Evolutionary conservation across 139 green algal species (phyloP).

Genomic region (Deuterostichococcus epilithicus): DNA sequence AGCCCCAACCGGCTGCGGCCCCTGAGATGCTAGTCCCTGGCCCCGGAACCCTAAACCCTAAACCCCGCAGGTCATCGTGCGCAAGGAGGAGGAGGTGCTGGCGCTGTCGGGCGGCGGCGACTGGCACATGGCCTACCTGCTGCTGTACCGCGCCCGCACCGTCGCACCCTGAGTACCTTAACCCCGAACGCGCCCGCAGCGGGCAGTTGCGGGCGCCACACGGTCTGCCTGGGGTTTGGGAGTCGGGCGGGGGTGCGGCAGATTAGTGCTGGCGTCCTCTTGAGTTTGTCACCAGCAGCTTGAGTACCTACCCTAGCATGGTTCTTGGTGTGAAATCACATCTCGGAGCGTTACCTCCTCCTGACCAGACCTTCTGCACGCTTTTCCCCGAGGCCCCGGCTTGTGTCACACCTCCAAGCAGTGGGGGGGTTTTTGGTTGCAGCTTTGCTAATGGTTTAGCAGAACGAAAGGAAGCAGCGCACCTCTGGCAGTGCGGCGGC

Average conservation of each 20-base stretch:
- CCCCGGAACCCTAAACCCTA: neutral
- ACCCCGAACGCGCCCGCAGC: no score
- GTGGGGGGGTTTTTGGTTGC: neutral
- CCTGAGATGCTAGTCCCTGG: neutral
- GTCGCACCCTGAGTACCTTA: conserved; percentile 28
- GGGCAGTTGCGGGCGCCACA: no score
- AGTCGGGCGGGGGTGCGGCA: neutral
- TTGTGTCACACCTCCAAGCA: neutral
- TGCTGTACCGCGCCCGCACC: conserved; percentile 77
- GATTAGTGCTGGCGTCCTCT: no score
- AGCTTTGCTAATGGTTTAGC: neutral
- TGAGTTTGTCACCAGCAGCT: neutral
- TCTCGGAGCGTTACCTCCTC: no score
- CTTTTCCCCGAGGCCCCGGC: neutral
- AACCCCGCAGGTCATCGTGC: neutral
- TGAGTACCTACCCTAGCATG: neutral
- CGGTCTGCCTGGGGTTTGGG: neutral
- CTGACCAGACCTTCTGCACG: neutral
- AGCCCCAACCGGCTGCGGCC: neutral
- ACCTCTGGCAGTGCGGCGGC: conserved; percentile 73
- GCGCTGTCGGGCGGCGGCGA: conserved; percentile 87
- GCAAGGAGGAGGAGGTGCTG: conserved; percentile 87
- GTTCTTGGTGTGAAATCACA: neutral
- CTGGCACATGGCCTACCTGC: conserved; percentile 97
- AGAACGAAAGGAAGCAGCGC: no score